phyloP scores from a whole-genome alignment of 805 yeast genomes.

The Sungouiella blattae region DNA sequence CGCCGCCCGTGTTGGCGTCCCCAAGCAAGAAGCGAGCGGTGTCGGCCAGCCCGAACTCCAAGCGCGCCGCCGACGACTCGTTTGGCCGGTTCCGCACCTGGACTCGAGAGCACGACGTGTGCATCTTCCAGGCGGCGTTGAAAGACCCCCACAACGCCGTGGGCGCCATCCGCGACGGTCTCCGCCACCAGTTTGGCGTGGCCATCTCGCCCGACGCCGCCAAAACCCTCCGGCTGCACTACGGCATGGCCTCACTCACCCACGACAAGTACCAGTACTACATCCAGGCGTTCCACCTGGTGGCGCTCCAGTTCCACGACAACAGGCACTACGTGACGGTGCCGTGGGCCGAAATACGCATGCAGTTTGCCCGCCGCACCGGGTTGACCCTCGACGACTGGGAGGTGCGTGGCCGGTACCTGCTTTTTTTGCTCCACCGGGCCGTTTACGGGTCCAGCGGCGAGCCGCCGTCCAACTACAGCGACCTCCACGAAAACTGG shows the following conservation, averaged over 20 bases:
- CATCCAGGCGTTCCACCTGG: conserved; percentile 12
- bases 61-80: conserved; percentile 2
- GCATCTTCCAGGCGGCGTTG: conserved; percentile 9
- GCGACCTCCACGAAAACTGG: conserved; percentile 5
- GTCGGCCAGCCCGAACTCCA: too few species aligned
- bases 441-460: conserved; percentile 12
- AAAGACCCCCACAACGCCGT: conserved; percentile 1
- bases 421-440: conserved; percentile 12
- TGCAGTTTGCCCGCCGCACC: conserved; percentile 7
- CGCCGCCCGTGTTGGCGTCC: too few species aligned
- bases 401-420: conserved; percentile 15
- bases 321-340: conserved; percentile 8
- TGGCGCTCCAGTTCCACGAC: conserved; percentile 7
- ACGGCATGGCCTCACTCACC: conserved; percentile 8
- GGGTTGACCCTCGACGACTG: conserved; percentile 10
- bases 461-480: conserved; percentile 13
- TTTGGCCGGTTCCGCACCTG: conserved; percentile 8
- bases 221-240: conserved; percentile 13
- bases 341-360: conserved; percentile 15
- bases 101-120: conserved; percentile 12
- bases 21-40: too few species aligned
- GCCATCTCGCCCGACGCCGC: conserved; percentile 10
- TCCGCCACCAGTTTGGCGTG: conserved; percentile 6
- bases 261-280: conserved; percentile 8
- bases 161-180: conserved; percentile 7